A percentile compares a stretch with the other conserved stretches of the same genome.
Evolutionary conservation across 192 early-diverging fungal species (phyloP).

Genomic region (Backusella parvicylindrica): DNA sequence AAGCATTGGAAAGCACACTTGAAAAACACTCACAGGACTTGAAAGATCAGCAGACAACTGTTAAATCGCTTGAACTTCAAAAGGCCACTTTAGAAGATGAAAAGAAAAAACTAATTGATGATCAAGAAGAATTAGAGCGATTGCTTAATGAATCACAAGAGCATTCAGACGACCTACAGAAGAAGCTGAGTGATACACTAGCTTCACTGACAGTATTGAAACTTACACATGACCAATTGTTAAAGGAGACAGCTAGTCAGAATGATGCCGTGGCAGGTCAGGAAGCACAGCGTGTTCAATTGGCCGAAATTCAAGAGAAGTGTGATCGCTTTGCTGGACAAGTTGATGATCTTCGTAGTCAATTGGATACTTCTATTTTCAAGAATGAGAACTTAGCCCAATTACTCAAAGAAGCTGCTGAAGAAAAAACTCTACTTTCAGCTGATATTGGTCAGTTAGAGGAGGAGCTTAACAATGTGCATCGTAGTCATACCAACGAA

Average conservation of each 20-base stretch:
- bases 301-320: background rate
- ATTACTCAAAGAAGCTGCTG: background rate
- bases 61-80: background rate
- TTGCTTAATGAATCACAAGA: background rate
- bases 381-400: background rate
- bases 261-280: background rate
- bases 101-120: background rate
- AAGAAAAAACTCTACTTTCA: background rate
- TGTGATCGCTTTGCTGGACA: constrained; percentile 26
- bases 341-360: constrained; percentile 23
- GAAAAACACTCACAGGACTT: background rate
- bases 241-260: background rate
- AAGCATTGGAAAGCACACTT: background rate
- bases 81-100: background rate
- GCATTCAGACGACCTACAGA: background rate
- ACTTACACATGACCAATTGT: background rate
- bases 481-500: background rate
- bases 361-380: constrained; percentile 22
- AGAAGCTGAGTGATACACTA: background rate
- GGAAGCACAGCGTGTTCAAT: background rate
- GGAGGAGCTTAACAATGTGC: background rate
- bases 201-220: constrained; percentile 1
- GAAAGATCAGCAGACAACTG: background rate
- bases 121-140: background rate
- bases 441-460: background rate